Conservation (phyloP, 2,329 filamentous ascomycete species). For the Aspergillus pseudotamarii region DNA sequence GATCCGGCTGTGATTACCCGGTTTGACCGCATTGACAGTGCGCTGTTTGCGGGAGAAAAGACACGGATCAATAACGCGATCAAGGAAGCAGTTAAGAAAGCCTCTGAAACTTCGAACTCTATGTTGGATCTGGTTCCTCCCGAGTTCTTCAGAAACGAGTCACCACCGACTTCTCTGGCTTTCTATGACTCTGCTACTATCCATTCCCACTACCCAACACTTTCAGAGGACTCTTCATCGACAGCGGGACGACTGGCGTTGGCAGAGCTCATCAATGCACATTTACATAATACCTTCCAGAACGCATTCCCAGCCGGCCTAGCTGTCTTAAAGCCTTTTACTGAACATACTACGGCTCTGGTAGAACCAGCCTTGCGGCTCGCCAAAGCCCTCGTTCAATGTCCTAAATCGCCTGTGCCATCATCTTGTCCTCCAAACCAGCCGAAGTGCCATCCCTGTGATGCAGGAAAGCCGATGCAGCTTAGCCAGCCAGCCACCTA, state of each 20-base stretch:
- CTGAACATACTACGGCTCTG: slow-evolving; percentile 73
- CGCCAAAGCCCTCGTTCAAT: slow-evolving; percentile 74
- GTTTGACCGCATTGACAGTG: slow-evolving; percentile 71
- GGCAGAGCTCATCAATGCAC: slow-evolving; percentile 76
- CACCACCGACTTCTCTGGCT: slow-evolving; percentile 70
- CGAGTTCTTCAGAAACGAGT: slow-evolving; percentile 67
- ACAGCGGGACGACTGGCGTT: slow-evolving; percentile 67
- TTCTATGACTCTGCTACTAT: slow-evolving; percentile 72
- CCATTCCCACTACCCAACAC: slow-evolving; percentile 65
- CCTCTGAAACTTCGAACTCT: slow-evolving; percentile 60
- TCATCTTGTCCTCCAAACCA: slow-evolving; percentile 82
- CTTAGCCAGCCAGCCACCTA: slow-evolving; percentile 70
- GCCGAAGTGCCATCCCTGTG: slow-evolving; percentile 73
- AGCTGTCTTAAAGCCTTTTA: slow-evolving; percentile 76
- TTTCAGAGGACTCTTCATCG: slow-evolving; percentile 64
- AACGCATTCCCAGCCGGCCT: slow-evolving; percentile 76
- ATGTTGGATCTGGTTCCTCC: slow-evolving; percentile 65
- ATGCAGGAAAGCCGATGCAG: slow-evolving; percentile 63
- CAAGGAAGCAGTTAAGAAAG: slow-evolving; percentile 60
- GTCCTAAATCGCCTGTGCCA: slow-evolving; percentile 72
- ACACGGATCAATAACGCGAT: slow-evolving; percentile 65
- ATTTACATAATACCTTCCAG: slow-evolving; percentile 85
- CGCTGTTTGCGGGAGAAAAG: slow-evolving; percentile 72
- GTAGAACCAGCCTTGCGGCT: slow-evolving; percentile 71
- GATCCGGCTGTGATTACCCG: slow-evolving; percentile 70